Percentiles rank a stretch among this genome's conserved stretches.
Conservation (phyloP, 2,329 filamentous ascomycete genomes). For the Arthroderma sp. region DNA sequence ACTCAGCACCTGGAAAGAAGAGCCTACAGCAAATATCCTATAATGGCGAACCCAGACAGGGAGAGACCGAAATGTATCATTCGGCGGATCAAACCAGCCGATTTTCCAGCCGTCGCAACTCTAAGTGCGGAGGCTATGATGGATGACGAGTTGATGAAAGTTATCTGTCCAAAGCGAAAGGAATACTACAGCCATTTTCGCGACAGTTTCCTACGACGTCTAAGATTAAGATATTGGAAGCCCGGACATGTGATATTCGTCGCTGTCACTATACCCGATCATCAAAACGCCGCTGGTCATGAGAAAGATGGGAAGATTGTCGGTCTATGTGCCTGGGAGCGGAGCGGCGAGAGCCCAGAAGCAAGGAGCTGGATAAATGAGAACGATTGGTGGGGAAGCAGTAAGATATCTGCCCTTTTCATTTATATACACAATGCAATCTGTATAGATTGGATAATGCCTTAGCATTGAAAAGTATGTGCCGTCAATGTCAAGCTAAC, state of each 20-base stretch:
- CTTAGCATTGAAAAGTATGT: too few relatives aligned
- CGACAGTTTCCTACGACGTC: constrained; percentile 8
- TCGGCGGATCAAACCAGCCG: constrained; percentile 7
- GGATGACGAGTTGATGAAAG: constrained; percentile 11
- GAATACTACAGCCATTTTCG: constrained; percentile 11
- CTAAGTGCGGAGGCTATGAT: constrained; percentile 10
- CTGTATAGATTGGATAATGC: background rate
- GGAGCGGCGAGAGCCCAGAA: constrained; percentile 3
- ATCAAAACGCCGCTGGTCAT: background rate
- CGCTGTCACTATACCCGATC: constrained; percentile 10
- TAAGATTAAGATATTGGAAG: constrained; percentile 9
- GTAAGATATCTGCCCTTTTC: background rate
- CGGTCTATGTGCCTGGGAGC: constrained; percentile 10
- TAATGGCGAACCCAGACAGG: constrained; percentile 1
- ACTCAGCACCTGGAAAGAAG: too few relatives aligned
- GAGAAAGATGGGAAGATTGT: constrained; percentile 10
- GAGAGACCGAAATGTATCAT: constrained; percentile 7
- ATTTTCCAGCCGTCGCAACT: constrained; percentile 10
- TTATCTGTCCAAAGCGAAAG: constrained; percentile 10
- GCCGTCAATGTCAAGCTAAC: too few relatives aligned
- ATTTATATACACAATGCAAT: background rate
- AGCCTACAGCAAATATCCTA: too few relatives aligned
- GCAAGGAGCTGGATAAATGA: constrained; percentile 8
- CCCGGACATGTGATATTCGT: constrained; percentile 9
- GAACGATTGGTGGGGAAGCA: constrained; percentile 1